Percentiles rank a stretch among this genome's conserved stretches.
Evolutionary conservation across 2,329 filamentous ascomycete species (phyloP).

Genomic region (Fusarium equiseti): DNA sequence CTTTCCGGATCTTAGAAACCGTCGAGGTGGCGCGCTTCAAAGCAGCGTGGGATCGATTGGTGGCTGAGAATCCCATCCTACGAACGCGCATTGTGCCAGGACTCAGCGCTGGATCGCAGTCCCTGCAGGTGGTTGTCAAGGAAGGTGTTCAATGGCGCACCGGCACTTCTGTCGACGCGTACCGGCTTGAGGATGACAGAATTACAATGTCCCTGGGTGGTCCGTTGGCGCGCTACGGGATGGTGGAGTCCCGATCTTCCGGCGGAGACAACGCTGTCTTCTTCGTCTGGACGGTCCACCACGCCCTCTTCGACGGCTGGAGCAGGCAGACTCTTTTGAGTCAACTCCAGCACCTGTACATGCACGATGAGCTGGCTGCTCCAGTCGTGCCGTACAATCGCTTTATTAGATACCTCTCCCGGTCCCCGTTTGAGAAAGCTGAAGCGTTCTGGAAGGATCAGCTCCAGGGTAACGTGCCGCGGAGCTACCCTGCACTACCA

Average conservation of each 20-base stretch:
- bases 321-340: slow-evolving; percentile 1
- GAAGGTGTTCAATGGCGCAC: slow-evolving; percentile 9
- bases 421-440: not conserved
- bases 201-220: slow-evolving; percentile 9
- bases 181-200: slow-evolving; percentile 13
- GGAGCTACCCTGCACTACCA: slow-evolving; percentile 5
- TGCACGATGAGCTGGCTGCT: not conserved
- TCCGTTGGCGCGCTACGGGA: slow-evolving; percentile 13
- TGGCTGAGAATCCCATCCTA: slow-evolving; percentile 13
- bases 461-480: slow-evolving; percentile 2
- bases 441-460: slow-evolving; percentile 3
- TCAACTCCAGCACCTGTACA: slow-evolving; percentile 9
- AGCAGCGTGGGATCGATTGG: slow-evolving; percentile 15
- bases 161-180: slow-evolving; percentile 3
- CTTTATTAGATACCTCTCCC: slow-evolving; percentile 1
- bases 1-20: slow-evolving; percentile 5
- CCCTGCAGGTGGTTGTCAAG: slow-evolving; percentile 9
- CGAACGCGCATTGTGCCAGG: slow-evolving; percentile 13
- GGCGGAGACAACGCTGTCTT: not conserved
- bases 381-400: slow-evolving; percentile 4
- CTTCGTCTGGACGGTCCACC: slow-evolving; percentile 11
- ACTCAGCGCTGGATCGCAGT: slow-evolving; percentile 10
- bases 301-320: slow-evolving; percentile 12
- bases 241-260: slow-evolving; percentile 2
- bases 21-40: slow-evolving; percentile 15